Base-by-base conservation (phyloP, 805 yeast genomes). In the Cyberlindnera petersonii region DNA sequence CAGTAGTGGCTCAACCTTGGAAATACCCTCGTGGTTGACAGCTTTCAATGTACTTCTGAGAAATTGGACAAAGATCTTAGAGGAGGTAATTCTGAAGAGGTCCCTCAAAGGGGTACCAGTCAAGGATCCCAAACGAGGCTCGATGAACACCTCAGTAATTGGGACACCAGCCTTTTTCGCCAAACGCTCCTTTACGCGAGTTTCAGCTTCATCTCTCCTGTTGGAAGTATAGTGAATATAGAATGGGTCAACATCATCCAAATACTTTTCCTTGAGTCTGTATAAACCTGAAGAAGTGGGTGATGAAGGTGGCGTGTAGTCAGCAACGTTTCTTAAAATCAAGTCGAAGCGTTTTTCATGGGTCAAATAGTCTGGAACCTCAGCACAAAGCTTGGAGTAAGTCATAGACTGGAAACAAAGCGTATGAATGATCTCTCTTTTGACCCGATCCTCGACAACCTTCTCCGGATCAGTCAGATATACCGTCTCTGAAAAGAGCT, bases 141-240 rank as follows among this genome's bases (percentile, higher is more conserved):
- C 69, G 7, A 86, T 66, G 14, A 72, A 79, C 5, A 80, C 68
- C 4, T 77, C 77, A 4, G 71, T 65, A 16, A 63, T 45, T 1
- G 69, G 63, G 4, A 65, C 55, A 0, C 66, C 59, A 1, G 59
- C 60, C 19, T 62, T 53, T 39, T 68, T 63, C 9, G 74, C 68
- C 28, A 72, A 58, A 20, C 72, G 56, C 24, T 72, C 74, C 49
- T 80, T 79, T 22, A 85, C 62, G 5, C 77, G 62, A 31, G 71
- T 72, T 40, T 84, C 82, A 6, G 95, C 91, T 43, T 87, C 96
- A 39, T 87, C 96, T 39, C 91, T 74, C 37, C 78, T 79, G 49
- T 87, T 87, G 0, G 91, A 65, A 0, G 83, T 68, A 50, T 82
- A 83, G 50, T 87, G 88, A 42, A 85, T 70, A 55, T 82, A 91